These are phyloP conservation scores for Saposhnikovia divaricata DNA, from an alignment of 129 eudicot species.

Conservation along the genomic window DNA sequence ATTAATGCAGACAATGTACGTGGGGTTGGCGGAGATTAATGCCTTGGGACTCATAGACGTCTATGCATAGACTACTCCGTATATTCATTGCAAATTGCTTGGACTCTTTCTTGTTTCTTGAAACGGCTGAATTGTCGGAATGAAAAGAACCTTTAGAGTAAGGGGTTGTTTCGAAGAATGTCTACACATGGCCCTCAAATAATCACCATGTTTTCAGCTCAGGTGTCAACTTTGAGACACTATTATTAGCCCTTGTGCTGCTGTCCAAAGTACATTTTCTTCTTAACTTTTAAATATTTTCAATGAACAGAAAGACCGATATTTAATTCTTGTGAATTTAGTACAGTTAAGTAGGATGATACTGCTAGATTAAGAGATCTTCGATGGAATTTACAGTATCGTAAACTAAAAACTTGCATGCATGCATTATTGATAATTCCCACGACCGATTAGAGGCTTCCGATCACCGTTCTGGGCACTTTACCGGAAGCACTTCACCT, in stretches of 20 bases:
- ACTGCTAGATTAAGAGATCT: too few species aligned
- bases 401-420: too few species aligned
- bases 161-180: neutral
- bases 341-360: too few species aligned
- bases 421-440: too few species aligned
- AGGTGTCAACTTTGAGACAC: conserved; percentile 1
- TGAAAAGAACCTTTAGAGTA: neutral
- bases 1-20: neutral
- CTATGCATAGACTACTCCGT: neutral
- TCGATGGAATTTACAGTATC: too few species aligned
- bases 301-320: too few species aligned
- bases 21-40: conserved; percentile 9
- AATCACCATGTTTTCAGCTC: conserved; percentile 7
- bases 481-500: too few species aligned
- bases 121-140: neutral
- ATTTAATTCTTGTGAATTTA: too few species aligned
- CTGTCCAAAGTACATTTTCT: neutral
- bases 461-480: too few species aligned
- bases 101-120: neutral
- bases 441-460: too few species aligned
- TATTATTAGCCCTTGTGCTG: neutral
- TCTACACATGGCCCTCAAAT: conserved; percentile 8
- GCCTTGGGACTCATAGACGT: neutral
- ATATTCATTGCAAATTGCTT: neutral
- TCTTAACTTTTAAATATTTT: neutral